Evolutionary conservation across 2,329 filamentous ascomycete species (phyloP), one percentile per base, ranked within the genome.

Genomic region (Hirsutella rhossiliensis): DNA sequence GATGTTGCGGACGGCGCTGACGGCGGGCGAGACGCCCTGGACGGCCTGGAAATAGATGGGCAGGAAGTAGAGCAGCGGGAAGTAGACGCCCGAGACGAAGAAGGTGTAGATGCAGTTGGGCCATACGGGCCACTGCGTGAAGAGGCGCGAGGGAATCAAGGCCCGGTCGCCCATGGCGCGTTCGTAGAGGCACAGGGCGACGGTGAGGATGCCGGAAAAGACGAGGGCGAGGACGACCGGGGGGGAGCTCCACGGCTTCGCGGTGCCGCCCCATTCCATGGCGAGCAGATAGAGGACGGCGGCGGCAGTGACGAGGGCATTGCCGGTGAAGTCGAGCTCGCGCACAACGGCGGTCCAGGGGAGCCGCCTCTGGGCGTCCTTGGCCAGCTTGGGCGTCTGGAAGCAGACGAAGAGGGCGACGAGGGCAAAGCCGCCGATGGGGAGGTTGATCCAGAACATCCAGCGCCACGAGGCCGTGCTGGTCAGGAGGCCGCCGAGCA

Each of bases 281-380:
- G 68, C 69, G 4, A 73, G 60, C 41, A 73, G 59, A 48, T 66
- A 63, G 50, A 58, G 56, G 54, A 73, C 50, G 56, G 65, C 57
- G 53, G 60, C 55, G 49, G 59, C 58, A 64, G 75, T 67, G 38
- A 75, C 55, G 31, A 72, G 51, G 18, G 63, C 54, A 5, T 65
- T 60, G 2, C 71, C 72, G 2, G 65, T 46, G 4, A 67, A 59
- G 47, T 75, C 72, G 59, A 75, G 67, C 49, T 73, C 68, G 0
- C 65, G 54, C 17, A 72, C 43, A 56, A 72, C 72, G 50, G 72
- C 66, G 6, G 55, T 52, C 29, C 6, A 68, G 50, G 2, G 63
- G 50, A 2, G 65, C 58, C 45, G 61, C 41, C 19, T 52, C 56
- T 2, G 66, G 66, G 9, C 12, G 13, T 38, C 18, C 0, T 63